Percentiles rank a stretch among this genome's conserved stretches.
Conservation (phyloP, 768 basidiomycete genomes). For the Boletus tylopilopsis region DNA sequence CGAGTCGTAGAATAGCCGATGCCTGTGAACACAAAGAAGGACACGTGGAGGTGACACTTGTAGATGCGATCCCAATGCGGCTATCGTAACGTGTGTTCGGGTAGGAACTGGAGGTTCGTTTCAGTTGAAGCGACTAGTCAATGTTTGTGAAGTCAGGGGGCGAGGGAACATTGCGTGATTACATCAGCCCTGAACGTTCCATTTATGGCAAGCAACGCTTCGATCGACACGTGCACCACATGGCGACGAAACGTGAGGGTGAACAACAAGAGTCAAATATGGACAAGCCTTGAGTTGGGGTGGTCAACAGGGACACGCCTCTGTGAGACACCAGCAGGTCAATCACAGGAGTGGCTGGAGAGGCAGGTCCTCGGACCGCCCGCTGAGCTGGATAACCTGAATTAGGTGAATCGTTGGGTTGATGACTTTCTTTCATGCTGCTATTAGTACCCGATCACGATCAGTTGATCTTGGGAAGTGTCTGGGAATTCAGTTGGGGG, state of each 20-base stretch:
- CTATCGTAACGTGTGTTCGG: no score
- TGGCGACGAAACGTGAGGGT: conserved; percentile 1
- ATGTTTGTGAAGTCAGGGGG: no score
- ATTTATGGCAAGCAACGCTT: neutral
- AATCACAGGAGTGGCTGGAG: no score
- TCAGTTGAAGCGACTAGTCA: no score
- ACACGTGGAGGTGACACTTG: no score
- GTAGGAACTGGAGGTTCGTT: no score
- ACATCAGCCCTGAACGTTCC: conserved; percentile 1
- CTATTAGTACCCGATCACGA: neutral
- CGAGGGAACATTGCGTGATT: conserved; percentile 1
- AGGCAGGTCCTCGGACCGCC: conserved; percentile 5
- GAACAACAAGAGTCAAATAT: conserved; percentile 1
- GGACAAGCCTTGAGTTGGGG: neutral
- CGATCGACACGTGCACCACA: conserved; percentile 10
- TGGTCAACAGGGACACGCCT: conserved; percentile 6
- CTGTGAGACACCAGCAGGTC: neutral
- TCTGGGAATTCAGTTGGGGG: neutral
- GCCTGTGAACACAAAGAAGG: no score
- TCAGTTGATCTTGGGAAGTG: conserved; percentile 9
- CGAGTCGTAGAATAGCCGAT: no score
- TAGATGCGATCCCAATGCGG: no score
- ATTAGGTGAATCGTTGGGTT: neutral
- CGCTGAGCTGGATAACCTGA: neutral
- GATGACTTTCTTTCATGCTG: neutral